Evolutionary conservation across 2,329 filamentous ascomycete species (phyloP), one percentile per base, ranked within the genome.

Genomic region (Neospermospora avenae): DNA sequence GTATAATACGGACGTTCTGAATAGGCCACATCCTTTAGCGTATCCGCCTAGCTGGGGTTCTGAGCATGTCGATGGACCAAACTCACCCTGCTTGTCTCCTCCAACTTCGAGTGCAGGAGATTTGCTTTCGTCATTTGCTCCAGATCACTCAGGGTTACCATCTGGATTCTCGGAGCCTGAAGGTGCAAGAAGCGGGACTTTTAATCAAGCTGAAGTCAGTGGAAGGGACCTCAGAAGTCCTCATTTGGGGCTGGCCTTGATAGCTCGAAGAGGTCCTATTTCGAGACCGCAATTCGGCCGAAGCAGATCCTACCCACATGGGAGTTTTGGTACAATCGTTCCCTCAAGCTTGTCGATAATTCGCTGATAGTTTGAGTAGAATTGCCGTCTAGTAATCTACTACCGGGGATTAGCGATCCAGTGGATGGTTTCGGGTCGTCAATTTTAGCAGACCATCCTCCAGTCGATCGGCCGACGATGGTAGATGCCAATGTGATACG

Each of bases 231-330:
- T 56, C 20, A 55, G 37, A 7, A 54, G 22, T 20, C 22, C 51
- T 2, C 52, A 55, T 3, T 39, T 58, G 10, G 34, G 24, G 4
- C n/a, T 60, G 22, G 22, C 25, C 48, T 31, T 57, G n/a, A 39
- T 25, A 7, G 41, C 11, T 39, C 31, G 34, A 22, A 34, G 55
- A 45, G 44, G 41, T 3, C 22, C 39, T 20, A 57, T 22, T n/a
- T 31, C 52, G 14, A 51, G 60, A n/a, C 64, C 64, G 20, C 49
- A 59, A 24, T 59, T 63, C n/a, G 57, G 42, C 7, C 51, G 64
- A 55, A 64, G 62, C 34, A 62, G 61, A 42, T 66, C 64, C 13
- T 58, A 59, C n/a, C 60, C 62, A 3, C 46, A 64, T 35, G 56
- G 60, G 31, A 55, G 48, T 42, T 54, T 45, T 37, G 59, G 62